These are phyloP conservation scores for Brassica cretica DNA, from an alignment of 345 rosid species.

Conservation along the genomic window DNA sequence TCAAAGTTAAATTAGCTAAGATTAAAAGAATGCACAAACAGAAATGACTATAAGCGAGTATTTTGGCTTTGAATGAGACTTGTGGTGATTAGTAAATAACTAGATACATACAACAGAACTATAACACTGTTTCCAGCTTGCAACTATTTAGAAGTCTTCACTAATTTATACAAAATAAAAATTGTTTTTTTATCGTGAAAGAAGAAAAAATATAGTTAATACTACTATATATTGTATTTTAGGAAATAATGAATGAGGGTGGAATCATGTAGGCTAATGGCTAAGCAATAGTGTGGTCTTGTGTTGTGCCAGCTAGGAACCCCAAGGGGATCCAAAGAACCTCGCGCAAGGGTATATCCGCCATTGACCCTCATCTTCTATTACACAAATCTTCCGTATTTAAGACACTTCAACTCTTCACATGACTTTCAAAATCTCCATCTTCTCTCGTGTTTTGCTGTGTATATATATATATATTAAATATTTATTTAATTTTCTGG, in stretches of 20 bases:
- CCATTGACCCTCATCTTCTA: slow-evolving; percentile 8
- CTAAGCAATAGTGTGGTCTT: slow-evolving; percentile 26
- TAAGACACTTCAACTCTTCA: slow-evolving; percentile 41
- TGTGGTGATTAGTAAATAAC: slow-evolving; percentile 15
- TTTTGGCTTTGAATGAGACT: slow-evolving; percentile 24
- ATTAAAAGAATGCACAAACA: background rate
- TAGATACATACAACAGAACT: background rate
- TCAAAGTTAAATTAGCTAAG: background rate
- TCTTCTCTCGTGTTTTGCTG: slow-evolving; percentile 15
- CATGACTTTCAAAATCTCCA: slow-evolving; percentile 22
- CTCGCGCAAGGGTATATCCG: slow-evolving; percentile 12
- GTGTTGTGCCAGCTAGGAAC: slow-evolving; percentile 37
- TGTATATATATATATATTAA: slow-evolving; percentile 2
- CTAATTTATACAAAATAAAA: background rate
- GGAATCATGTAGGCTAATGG: slow-evolving; percentile 33
- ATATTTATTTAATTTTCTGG: slow-evolving; percentile 10
- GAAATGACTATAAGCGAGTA: background rate
- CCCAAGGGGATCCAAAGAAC: slow-evolving; percentile 27
- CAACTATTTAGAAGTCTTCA: background rate
- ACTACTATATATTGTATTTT: background rate
- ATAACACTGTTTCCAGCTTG: slow-evolving; percentile 1
- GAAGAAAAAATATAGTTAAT: background rate
- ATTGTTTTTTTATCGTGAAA: background rate
- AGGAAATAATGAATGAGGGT: slow-evolving; percentile 33
- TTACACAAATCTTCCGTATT: slow-evolving; percentile 35